phyloP scores from a whole-genome alignment of 2,329 filamentous ascomycete species.

The Tolypocladium endophyticum region DNA sequence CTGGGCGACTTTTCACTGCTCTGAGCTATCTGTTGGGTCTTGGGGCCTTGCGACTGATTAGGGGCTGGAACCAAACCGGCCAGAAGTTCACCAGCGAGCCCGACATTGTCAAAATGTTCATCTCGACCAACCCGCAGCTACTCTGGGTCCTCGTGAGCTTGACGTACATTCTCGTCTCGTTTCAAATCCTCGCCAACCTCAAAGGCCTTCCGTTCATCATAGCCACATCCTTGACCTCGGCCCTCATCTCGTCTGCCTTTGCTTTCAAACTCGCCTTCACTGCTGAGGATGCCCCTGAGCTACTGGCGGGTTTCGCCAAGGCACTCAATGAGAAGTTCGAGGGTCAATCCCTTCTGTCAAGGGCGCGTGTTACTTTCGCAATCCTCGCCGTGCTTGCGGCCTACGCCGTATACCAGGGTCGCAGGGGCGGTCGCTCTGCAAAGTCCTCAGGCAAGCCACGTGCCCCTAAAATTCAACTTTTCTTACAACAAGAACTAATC shows the following conservation, averaged over 20 bases:
- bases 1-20: constrained; percentile 14
- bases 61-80: constrained; percentile 93
- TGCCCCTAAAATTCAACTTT: not conserved
- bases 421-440: constrained; percentile 15
- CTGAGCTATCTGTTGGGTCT: constrained; percentile 37
- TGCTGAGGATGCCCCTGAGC: constrained; percentile 75
- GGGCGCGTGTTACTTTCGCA: constrained; percentile 39
- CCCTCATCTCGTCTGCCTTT: constrained; percentile 46
- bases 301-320: constrained; percentile 43
- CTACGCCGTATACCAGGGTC: constrained; percentile 28
- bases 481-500: not conserved
- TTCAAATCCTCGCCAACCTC: constrained; percentile 31
- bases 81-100: constrained; percentile 90
- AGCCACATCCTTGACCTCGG: constrained; percentile 27
- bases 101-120: constrained; percentile 68
- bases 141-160: constrained; percentile 66
- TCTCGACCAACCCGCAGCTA: constrained; percentile 50
- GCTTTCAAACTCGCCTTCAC: constrained; percentile 89
- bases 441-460: constrained; percentile 16
- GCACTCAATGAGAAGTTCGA: constrained; percentile 28
- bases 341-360: constrained; percentile 33
- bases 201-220: constrained; percentile 29
- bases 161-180: constrained; percentile 54
- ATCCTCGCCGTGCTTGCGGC: constrained; percentile 28
- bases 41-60: constrained; percentile 51